Evolutionary conservation across 495 filamentous ascomycete species (phyloP), one percentile per base, ranked within the genome.

Genomic region (Penicillium salamii): DNA sequence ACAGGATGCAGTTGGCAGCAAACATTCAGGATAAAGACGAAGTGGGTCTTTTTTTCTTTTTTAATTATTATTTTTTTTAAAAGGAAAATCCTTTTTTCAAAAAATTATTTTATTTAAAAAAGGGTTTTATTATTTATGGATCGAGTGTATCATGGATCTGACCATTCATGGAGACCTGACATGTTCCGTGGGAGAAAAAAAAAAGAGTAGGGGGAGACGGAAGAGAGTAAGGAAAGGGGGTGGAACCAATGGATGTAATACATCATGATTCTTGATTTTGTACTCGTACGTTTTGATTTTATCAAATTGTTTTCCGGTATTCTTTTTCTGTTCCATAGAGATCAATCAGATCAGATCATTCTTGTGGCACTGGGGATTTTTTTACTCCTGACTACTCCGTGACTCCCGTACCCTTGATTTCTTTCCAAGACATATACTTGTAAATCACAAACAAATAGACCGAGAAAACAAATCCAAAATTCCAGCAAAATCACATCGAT

Each of bases 1-100:
- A 72, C 60, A 69, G 63, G 60, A 65, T 67, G 67, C 63, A 67
- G 62, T 63, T 54, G 55, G 63, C 57, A 69, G 66, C 66, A 72
- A 72, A 69, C 66, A 70, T 58, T 49, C 53, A 58, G 57, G 54
- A 58, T 58, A 61, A 53, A 59, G 58, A 57, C 49, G 37, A 41
- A 49, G 48, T 58, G 52, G 55, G 52, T 33, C 50, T 12, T 14
- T 20, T 42, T 55, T 33, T 37, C 42, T 42, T 52, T 60, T 54
- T 59, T 57, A 35, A 37, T 52, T 34, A 29, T 42, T 36, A 49
- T 62, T 50, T 49, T 55, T 24, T 42, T 44, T 33, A 23, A 51
- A 43, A 44, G 39, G 40, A 31, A 19, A 17, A 53, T 59, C 56
- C 44, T 45, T 13, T 48, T 56, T 38, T 52, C 34, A 17, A 26